Conservation (phyloP, 2,329 filamentous ascomycete genomes). For the Fusarium sp. region DNA sequence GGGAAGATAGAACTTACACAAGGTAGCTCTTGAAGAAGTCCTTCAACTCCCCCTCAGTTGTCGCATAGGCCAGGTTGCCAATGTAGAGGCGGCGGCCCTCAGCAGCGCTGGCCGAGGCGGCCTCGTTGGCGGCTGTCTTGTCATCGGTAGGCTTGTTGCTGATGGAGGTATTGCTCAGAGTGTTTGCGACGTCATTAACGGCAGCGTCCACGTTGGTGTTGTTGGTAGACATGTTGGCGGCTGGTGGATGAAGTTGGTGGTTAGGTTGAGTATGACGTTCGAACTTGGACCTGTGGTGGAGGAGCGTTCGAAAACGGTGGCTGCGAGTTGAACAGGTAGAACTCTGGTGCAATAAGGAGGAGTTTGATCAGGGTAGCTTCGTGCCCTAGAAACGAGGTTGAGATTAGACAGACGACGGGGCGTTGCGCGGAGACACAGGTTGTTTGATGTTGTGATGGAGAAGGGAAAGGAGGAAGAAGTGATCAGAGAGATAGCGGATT, state of each 20-base stretch:
- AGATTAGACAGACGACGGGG: slow-evolving; percentile 59
- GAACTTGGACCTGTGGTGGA: slow-evolving; percentile 52
- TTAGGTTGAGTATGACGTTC: slow-evolving; percentile 62
- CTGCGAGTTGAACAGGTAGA: slow-evolving; percentile 59
- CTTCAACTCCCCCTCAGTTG: slow-evolving; percentile 99
- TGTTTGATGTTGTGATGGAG: slow-evolving; percentile 59
- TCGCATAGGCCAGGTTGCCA: slow-evolving; percentile 99
- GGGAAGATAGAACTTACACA: slow-evolving; percentile 77
- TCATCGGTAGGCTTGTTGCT: slow-evolving; percentile 62
- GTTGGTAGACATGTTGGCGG: slow-evolving; percentile 80
- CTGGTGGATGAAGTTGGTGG: slow-evolving; percentile 55
- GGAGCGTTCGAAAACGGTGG: slow-evolving; percentile 60
- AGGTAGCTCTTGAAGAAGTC: slow-evolving; percentile 99
- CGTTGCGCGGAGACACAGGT: slow-evolving; percentile 62
- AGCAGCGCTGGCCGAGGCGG: slow-evolving; percentile 95
- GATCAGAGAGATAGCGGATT: slow-evolving; percentile 48
- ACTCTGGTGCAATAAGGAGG: slow-evolving; percentile 77
- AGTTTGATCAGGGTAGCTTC: slow-evolving; percentile 80
- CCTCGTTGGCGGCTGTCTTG: slow-evolving; percentile 79
- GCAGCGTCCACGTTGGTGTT: slow-evolving; percentile 65
- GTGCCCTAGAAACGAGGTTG: slow-evolving; percentile 78
- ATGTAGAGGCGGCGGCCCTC: slow-evolving; percentile 99
- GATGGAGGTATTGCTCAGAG: slow-evolving; percentile 80
- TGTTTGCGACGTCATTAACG: slow-evolving; percentile 81
- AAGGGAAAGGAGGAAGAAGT: slow-evolving; percentile 49